These are phyloP conservation scores for Delonix regia DNA, from an alignment of 306 rosid genomes.

Conservation along the genomic window DNA sequence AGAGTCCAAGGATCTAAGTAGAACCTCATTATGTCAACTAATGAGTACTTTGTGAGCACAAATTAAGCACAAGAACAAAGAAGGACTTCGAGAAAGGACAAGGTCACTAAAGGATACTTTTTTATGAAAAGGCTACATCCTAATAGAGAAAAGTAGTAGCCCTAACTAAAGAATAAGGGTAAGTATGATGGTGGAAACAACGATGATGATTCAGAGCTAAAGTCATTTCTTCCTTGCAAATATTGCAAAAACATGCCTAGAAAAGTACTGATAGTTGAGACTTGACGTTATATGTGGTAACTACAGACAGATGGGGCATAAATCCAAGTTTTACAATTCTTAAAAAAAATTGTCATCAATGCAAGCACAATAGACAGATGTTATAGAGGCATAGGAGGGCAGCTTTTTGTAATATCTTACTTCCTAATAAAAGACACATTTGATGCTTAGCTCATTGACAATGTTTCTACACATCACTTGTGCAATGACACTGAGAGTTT, in stretches of 20 bases:
- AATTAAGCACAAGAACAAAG: background rate
- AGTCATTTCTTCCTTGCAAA: background rate
- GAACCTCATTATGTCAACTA: background rate
- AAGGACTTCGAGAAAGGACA: background rate
- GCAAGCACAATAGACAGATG: too few relatives aligned
- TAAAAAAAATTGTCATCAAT: too few relatives aligned
- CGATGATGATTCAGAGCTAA: background rate
- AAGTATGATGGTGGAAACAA: too few relatives aligned
- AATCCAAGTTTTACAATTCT: too few relatives aligned
- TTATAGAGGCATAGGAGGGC: too few relatives aligned
- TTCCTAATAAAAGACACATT: too few relatives aligned
- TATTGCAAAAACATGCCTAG: background rate
- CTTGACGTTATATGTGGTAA: background rate
- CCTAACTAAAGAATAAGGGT: background rate
- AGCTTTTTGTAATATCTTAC: too few relatives aligned
- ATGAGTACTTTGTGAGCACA: background rate
- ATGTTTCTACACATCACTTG: too few relatives aligned
- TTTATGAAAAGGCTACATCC: background rate
- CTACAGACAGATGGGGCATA: too few relatives aligned
- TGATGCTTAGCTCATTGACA: too few relatives aligned
- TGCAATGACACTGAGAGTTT: too few relatives aligned
- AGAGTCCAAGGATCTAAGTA: background rate
- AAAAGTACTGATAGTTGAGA: background rate
- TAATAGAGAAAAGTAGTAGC: background rate
- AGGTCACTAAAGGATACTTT: background rate